phyloP scores from a whole-genome alignment of 2,329 filamentous ascomycete species.

The Paracoccidioides brasiliensis region DNA sequence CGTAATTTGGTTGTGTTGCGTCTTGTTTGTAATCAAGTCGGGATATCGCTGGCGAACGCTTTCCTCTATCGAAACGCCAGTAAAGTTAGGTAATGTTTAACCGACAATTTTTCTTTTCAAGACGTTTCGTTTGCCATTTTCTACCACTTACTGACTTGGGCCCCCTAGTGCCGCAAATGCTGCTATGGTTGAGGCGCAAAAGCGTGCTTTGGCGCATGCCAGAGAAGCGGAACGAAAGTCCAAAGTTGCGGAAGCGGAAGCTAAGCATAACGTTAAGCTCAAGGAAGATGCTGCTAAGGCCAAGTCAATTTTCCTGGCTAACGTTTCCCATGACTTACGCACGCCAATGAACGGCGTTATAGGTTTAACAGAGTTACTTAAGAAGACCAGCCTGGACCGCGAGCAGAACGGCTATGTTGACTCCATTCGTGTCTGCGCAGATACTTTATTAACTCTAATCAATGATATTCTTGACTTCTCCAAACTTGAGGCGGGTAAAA shows the following conservation, averaged over 20 bases:
- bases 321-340: slow-evolving; percentile 77
- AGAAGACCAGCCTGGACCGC: slow-evolving; percentile 41
- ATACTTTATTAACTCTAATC: slow-evolving; percentile 72
- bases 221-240: slow-evolving; percentile 51
- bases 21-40: slow-evolving; percentile 51
- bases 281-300: slow-evolving; percentile 55
- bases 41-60: slow-evolving; percentile 51
- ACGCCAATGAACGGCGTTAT: slow-evolving; percentile 92
- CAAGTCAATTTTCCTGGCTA: slow-evolving; percentile 94
- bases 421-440: slow-evolving; percentile 51
- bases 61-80: slow-evolving; percentile 48
- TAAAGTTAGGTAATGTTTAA: slow-evolving; percentile 34
- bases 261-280: slow-evolving; percentile 50
- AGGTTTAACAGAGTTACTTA: slow-evolving; percentile 54
- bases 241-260: slow-evolving; percentile 50
- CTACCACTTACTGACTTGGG: slow-evolving; percentile 3
- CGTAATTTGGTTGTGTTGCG: slow-evolving; percentile 40
- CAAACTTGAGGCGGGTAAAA: slow-evolving; percentile 72
- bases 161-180: slow-evolving; percentile 42
- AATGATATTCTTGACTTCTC: slow-evolving; percentile 88
- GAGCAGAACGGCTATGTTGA: slow-evolving; percentile 52
- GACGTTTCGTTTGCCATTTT: background rate
- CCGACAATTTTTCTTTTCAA: too few species aligned
- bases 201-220: slow-evolving; percentile 48
- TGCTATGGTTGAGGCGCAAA: slow-evolving; percentile 54